phyloP scores from a whole-genome alignment of 345 rosid species.

The Camelina laxa region DNA sequence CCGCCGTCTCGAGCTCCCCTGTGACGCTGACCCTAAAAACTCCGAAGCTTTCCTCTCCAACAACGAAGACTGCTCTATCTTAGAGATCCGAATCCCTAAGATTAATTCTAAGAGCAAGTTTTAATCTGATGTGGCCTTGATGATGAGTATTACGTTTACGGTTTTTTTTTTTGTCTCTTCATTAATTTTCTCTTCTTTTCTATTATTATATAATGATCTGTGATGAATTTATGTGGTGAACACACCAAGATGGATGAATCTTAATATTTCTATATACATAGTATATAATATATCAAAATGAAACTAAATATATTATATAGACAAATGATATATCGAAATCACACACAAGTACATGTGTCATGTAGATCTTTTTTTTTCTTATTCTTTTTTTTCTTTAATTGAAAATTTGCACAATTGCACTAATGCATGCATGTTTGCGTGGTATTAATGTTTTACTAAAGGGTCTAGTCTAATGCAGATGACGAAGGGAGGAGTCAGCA shows the following conservation, averaged over 20 bases:
- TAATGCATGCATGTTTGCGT: not conserved
- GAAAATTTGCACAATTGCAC: not conserved
- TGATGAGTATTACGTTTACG: slow-evolving; percentile 5
- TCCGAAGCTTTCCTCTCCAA: slow-evolving; percentile 53
- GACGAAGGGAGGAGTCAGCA: too few relatives aligned
- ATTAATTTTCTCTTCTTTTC: not conserved
- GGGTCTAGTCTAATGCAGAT: too few relatives aligned
- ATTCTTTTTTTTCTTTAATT: not conserved
- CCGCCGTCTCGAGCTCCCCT: slow-evolving; percentile 84
- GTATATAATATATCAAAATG: not conserved
- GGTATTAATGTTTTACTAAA: not conserved
- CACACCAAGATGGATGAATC: slow-evolving; percentile 14
- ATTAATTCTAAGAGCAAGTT: slow-evolving; percentile 36
- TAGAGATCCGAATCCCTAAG: slow-evolving; percentile 75
- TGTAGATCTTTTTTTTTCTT: not conserved
- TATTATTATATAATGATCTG: slow-evolving; percentile 3
- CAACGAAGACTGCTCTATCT: slow-evolving; percentile 42
- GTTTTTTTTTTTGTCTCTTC: not conserved
- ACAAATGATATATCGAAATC: not conserved
- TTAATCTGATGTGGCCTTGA: slow-evolving; percentile 19
- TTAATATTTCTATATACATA: not conserved
- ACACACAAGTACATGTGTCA: not conserved
- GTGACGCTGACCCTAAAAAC: slow-evolving; percentile 69
- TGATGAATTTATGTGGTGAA: slow-evolving; percentile 13
- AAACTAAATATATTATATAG: not conserved